Conservation (phyloP, 768 basidiomycete genomes). For the Sutorius australiensis region DNA sequence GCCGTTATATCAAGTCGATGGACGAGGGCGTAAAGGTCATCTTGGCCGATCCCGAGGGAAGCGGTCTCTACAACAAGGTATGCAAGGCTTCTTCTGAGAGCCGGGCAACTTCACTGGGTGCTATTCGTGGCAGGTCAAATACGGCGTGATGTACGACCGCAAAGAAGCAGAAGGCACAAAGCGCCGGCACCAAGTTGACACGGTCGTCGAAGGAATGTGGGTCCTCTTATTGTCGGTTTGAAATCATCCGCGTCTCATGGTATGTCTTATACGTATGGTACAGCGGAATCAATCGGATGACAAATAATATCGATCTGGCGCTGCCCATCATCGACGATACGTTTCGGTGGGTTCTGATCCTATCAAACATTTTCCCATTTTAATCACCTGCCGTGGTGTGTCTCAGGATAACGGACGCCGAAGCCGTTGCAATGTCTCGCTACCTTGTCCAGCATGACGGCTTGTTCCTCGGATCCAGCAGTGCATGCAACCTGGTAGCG, state of each 20-base stretch:
- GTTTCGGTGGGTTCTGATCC: constrained; percentile 54
- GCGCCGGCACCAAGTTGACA: constrained; percentile 91
- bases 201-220: constrained; percentile 90
- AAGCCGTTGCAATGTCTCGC: constrained; percentile 94
- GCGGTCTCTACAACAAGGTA: constrained; percentile 93
- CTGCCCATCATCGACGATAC: constrained; percentile 86
- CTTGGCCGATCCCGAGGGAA: constrained; percentile 90
- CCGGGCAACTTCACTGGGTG: background rate
- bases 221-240: constrained; percentile 10
- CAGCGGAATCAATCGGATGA: constrained; percentile 91
- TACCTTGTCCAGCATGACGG: constrained; percentile 90
- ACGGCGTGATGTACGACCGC: constrained; percentile 92
- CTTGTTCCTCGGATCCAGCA: constrained; percentile 92
- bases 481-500: constrained; percentile 94
- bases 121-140: constrained; percentile 57
- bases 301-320: constrained; percentile 84
- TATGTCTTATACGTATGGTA: background rate
- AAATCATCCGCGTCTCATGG: background rate
- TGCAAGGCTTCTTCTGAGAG: background rate
- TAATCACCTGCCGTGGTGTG: background rate
- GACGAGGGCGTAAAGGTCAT: constrained; percentile 63
- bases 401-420: constrained; percentile 80
- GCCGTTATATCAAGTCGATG: constrained; percentile 74
- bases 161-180: constrained; percentile 93
- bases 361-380: background rate